Conservation (phyloP, 163 green algal species). For the Smithsoniella earleae region DNA sequence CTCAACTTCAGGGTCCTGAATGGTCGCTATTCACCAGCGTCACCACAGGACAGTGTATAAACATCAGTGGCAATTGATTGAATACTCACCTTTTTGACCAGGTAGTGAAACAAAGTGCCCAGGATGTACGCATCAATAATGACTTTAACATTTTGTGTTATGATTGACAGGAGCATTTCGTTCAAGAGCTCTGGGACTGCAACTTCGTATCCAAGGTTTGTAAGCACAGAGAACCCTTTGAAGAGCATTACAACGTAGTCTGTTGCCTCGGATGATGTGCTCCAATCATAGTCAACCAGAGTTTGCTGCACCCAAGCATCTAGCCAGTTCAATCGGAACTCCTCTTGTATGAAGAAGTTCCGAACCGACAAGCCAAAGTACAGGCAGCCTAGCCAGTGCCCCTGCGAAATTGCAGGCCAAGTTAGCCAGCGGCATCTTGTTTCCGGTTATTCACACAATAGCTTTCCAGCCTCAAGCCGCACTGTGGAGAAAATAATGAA, state of each 20-base stretch:
- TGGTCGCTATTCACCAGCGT: no score
- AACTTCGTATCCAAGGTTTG: constrained; percentile 41
- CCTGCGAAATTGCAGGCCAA: background rate
- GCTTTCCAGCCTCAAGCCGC: background rate
- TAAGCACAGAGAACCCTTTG: constrained; percentile 41
- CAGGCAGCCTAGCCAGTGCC: constrained; percentile 8
- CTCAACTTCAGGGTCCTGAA: constrained; percentile 31
- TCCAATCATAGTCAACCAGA: constrained; percentile 6
- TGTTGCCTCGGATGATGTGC: background rate
- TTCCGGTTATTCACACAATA: background rate
- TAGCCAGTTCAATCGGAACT: constrained; percentile 6
- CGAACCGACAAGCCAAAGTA: background rate
- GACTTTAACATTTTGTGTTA: constrained; percentile 36
- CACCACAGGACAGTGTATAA: no score
- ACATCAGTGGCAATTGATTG: no score
- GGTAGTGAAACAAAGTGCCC: constrained; percentile 44
- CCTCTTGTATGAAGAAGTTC: background rate
- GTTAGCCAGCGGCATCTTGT: background rate
- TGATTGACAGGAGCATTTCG: constrained; percentile 38
- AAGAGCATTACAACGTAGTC: constrained; percentile 35
- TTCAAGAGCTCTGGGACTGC: constrained; percentile 33
- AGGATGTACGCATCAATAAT: constrained; percentile 46
- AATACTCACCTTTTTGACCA: constrained; percentile 48
- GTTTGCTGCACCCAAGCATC: constrained; percentile 28
- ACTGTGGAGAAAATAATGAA: constrained; percentile 19